Evolutionary conservation across 1,139 yeast species (phyloP).

Genomic region (Yamadazyma mexicana): DNA sequence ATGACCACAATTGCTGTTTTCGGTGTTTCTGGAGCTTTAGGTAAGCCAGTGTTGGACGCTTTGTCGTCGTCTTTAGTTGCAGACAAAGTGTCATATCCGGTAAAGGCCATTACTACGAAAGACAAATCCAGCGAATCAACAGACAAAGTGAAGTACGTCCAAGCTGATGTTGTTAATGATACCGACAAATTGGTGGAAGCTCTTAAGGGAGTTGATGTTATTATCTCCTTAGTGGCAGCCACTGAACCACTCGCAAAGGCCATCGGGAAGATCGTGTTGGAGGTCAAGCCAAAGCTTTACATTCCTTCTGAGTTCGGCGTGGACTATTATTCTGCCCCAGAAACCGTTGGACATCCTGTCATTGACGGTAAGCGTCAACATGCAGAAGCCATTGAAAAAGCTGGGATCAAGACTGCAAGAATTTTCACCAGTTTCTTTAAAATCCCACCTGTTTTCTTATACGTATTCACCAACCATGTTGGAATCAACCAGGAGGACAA

Average conservation of each 20-base stretch:
- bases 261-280: slow-evolving; percentile 34
- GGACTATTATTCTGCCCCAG: slow-evolving; percentile 27
- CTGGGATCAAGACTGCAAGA: slow-evolving; percentile 55
- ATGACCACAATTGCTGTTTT: slow-evolving; percentile 47
- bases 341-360: slow-evolving; percentile 32
- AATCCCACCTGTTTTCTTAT: slow-evolving; percentile 36
- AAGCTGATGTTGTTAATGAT: slow-evolving; percentile 26
- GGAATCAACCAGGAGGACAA: slow-evolving; percentile 39
- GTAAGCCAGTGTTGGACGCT: slow-evolving; percentile 47
- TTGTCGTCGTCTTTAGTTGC: slow-evolving; percentile 44
- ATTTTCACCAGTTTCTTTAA: slow-evolving; percentile 47
- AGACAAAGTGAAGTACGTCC: slow-evolving; percentile 41
- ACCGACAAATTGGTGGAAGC: slow-evolving; percentile 28
- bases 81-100: slow-evolving; percentile 46
- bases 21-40: slow-evolving; percentile 56
- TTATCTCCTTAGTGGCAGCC: slow-evolving; percentile 45
- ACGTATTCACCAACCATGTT: slow-evolving; percentile 32
- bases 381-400: slow-evolving; percentile 37
- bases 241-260: slow-evolving; percentile 23
- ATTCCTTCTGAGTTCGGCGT: slow-evolving; percentile 66
- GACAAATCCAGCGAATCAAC: slow-evolving; percentile 31
- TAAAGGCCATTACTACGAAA: slow-evolving; percentile 51
- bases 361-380: slow-evolving; percentile 39
- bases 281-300: slow-evolving; percentile 51
- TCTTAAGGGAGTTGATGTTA: slow-evolving; percentile 50